These are phyloP conservation scores for Fonsecaea erecta DNA, from an alignment of 2,329 filamentous ascomycete genomes.

Conservation along the genomic window DNA sequence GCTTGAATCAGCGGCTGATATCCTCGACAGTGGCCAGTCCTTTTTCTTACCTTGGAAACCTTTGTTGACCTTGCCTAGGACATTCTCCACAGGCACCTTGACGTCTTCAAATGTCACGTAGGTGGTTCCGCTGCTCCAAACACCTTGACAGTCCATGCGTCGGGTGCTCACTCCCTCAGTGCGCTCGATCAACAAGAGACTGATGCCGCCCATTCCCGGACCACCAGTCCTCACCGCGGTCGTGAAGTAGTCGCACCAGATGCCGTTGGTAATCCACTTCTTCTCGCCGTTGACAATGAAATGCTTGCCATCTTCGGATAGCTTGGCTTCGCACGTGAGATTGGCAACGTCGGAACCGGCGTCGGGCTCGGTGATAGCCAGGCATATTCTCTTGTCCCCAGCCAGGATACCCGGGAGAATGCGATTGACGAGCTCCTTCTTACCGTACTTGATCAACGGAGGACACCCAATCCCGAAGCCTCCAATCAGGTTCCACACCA, in stretches of 20 bases:
- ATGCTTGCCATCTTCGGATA: constrained; percentile 94
- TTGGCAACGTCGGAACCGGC: constrained; percentile 95
- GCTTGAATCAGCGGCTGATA: background rate
- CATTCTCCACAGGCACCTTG: constrained; percentile 98
- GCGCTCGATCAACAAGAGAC: constrained; percentile 89
- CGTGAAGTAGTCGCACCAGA: constrained; percentile 97
- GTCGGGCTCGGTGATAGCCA: constrained; percentile 96
- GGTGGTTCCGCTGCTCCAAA: constrained; percentile 92
- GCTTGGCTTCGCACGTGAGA: constrained; percentile 91
- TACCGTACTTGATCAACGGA: constrained; percentile 88
- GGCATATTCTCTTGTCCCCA: constrained; percentile 95
- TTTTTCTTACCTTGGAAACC: constrained; percentile 77
- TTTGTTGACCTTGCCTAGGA: constrained; percentile 97
- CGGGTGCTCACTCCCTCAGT: constrained; percentile 86
- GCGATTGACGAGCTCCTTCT: constrained; percentile 80
- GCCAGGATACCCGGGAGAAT: constrained; percentile 85
- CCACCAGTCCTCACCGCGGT: constrained; percentile 90
- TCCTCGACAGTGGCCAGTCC: background rate
- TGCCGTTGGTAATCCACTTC: constrained; percentile 99
- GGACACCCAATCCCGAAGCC: constrained; percentile 96
- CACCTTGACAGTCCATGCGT: constrained; percentile 97
- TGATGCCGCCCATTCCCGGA: constrained; percentile 89
- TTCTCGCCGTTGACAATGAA: constrained; percentile 98
- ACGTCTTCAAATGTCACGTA: constrained; percentile 99
- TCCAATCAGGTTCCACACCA: constrained; percentile 96